phyloP scores from a whole-genome alignment of 2,329 filamentous ascomycete genomes.

The Byssothecium circinans region DNA sequence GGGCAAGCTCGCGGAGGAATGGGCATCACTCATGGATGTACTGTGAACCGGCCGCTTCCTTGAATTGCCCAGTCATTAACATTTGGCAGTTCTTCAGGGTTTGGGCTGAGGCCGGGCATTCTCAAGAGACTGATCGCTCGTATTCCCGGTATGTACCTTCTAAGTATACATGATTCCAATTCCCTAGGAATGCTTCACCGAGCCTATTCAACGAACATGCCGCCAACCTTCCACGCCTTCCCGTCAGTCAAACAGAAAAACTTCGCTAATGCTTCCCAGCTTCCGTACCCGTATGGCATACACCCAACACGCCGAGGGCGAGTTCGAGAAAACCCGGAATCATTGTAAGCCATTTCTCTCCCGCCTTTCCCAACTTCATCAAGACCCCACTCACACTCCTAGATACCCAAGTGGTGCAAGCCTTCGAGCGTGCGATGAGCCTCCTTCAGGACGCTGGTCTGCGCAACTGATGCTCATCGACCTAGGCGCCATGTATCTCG shows the following conservation, averaged over 20 bases:
- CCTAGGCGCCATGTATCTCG: constrained; percentile 28
- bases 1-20: constrained; percentile 66
- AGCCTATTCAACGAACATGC: background rate
- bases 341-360: constrained; percentile 67
- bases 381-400: constrained; percentile 1
- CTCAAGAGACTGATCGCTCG: constrained; percentile 75
- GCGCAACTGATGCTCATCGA: constrained; percentile 29
- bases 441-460: constrained; percentile 41
- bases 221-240: no score
- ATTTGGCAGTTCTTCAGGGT: constrained; percentile 70
- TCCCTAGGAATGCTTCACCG: no score
- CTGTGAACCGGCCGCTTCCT: background rate
- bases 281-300: constrained; percentile 77
- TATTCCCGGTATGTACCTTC: constrained; percentile 64
- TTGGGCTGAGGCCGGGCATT: constrained; percentile 74
- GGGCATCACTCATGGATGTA: constrained; percentile 53
- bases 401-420: constrained; percentile 52
- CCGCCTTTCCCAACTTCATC: background rate
- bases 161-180: background rate
- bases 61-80: constrained; percentile 9
- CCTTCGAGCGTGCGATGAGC: constrained; percentile 53
- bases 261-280: constrained; percentile 46
- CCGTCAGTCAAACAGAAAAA: no score
- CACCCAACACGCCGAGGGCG: constrained; percentile 73
- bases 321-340: constrained; percentile 71